A percentile compares a stretch with the other conserved stretches of the same genome.
Conservation (phyloP, 2,329 filamentous ascomycete genomes). For the Colletotrichum paranaense region DNA sequence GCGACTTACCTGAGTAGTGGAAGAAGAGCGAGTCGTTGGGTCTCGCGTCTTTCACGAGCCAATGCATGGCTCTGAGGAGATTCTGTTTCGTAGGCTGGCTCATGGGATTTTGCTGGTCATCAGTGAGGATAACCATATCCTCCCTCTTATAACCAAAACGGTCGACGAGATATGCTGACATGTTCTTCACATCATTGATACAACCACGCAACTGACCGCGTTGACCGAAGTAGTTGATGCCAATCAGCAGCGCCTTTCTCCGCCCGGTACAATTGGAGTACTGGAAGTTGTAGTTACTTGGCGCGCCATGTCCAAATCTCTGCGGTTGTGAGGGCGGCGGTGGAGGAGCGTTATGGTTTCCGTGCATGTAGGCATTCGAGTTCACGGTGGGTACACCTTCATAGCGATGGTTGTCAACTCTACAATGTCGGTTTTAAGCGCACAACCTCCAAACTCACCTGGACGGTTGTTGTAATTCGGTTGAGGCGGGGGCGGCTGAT, state of each 20-base stretch:
- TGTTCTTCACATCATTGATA: constrained; percentile 98
- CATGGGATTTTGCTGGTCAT: constrained; percentile 97
- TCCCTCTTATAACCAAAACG: constrained; percentile 93
- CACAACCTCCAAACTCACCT: constrained; percentile 48
- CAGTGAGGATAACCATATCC: constrained; percentile 96
- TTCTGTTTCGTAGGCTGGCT: constrained; percentile 97
- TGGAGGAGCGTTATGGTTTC: constrained; percentile 69
- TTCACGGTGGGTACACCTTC: constrained; percentile 54
- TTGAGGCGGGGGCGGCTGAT: constrained; percentile 49
- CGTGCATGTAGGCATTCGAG: constrained; percentile 66
- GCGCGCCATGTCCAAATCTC: constrained; percentile 83
- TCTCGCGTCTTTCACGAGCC: constrained; percentile 92
- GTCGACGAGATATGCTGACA: constrained; percentile 90
- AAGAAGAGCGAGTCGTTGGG: constrained; percentile 97
- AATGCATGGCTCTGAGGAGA: constrained; percentile 95
- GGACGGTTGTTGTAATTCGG: constrained; percentile 62
- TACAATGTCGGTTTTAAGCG: background rate
- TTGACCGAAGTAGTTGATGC: constrained; percentile 97
- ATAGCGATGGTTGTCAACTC: constrained; percentile 1
- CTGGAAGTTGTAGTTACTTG: constrained; percentile 83
- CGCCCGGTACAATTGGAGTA: constrained; percentile 92
- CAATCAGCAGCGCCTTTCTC: constrained; percentile 89
- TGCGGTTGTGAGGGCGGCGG: constrained; percentile 76
- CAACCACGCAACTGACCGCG: constrained; percentile 90
- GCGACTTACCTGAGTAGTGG: constrained; percentile 85